Base-by-base conservation (phyloP, 192 early-diverging fungal species). In the Coemansia sp. region DNA sequence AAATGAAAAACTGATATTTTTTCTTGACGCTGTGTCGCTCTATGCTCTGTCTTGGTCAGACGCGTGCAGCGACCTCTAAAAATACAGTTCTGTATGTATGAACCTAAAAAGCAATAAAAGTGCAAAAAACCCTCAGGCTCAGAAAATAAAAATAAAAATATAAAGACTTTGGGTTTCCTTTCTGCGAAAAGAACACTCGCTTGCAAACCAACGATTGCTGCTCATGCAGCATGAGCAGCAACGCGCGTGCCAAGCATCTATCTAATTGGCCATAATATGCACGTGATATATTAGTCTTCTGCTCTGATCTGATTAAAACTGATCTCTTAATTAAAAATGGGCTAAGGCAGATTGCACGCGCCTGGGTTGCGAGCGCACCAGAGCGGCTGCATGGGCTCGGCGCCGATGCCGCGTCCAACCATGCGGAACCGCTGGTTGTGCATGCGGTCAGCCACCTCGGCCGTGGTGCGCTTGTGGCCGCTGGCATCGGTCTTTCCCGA, bases 391-490 rank as follows among this genome's bases (percentile, higher is more conserved):
- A 93, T 55, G 18, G 90, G 87, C 61, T 89, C 88, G 2, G 89
- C 89, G 17, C 57, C 60, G 57, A 90, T 89, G 1, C 89, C 89
- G 42, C 90, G 83, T 2, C 72, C 75, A 7, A 91, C 77, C 72
- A 91, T 75, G 54, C 90, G 79, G 84, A 88, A 91, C 7, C 91
- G 87, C 75, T 87, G 86, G 69, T 90, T 85, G 66, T 88, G 85
- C 64, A 93, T 84, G 30, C 91, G 73, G 33, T 84, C 71, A 29
- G 87, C 73, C 20, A 89, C 89, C 56, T 89, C 87, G 12, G 72
- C 82, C 12, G 83, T 81, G 4, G 83, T 76, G 57, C 89, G 87
- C 33, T 78, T 71, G 7, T 85, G 69, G 12, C 83, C 83, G 25
- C 22, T 58, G 8, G 66, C 68, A 60, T 90, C 77, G 20, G 82